These are phyloP conservation scores for Sphagnum contortum DNA, from an alignment of 225 moss, liverwort and hornwort genomes.

Conservation along the genomic window DNA sequence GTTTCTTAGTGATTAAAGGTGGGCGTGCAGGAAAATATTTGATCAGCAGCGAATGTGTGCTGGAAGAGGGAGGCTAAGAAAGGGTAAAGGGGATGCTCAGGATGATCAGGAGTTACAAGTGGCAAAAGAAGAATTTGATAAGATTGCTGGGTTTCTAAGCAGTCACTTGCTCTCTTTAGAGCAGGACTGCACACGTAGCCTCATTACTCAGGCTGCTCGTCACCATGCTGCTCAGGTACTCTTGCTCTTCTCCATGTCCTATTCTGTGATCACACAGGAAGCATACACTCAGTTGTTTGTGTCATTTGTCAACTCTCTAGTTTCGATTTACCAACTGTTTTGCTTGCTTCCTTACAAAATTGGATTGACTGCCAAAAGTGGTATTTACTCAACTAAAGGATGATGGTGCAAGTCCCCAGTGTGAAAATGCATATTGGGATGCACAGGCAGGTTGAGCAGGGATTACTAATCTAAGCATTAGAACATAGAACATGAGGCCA, in stretches of 20 bases:
- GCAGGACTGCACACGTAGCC: slow-evolving; percentile 53
- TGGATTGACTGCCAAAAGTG: no score
- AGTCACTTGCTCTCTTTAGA: slow-evolving; percentile 46
- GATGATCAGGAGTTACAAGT: slow-evolving; percentile 50
- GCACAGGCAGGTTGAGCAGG: no score
- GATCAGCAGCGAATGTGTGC: slow-evolving; percentile 39
- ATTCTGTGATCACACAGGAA: neutral
- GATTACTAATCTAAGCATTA: no score
- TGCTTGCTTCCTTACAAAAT: no score
- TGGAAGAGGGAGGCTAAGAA: slow-evolving; percentile 35
- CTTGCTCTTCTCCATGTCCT: neutral
- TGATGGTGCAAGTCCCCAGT: no score
- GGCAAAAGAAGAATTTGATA: slow-evolving; percentile 55
- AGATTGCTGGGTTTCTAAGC: slow-evolving; percentile 32
- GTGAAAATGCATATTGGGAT: no score
- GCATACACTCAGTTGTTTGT: no score
- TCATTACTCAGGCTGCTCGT: slow-evolving; percentile 72
- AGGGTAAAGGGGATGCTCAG: slow-evolving; percentile 32
- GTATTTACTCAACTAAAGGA: no score
- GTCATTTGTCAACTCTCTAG: no score
- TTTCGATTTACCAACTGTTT: no score
- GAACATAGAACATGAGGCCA: no score
- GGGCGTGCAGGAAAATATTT: slow-evolving; percentile 39
- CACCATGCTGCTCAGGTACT: slow-evolving; percentile 69
- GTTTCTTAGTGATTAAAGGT: no score